Base-by-base conservation (phyloP, 768 basidiomycete species). In the Daedalea quercina region DNA sequence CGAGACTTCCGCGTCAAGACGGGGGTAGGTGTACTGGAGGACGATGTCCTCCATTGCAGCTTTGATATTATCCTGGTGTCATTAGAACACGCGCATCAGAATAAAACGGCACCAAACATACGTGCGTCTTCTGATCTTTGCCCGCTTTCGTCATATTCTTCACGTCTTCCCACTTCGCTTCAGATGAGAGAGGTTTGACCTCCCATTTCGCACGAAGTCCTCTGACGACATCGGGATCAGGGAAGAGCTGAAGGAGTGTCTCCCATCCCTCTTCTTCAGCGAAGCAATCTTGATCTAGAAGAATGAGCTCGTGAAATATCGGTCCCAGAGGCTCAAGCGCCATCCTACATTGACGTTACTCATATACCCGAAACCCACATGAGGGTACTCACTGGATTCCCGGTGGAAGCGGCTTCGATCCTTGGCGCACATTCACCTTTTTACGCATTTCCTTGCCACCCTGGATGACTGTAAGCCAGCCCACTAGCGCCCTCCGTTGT, bases 1-100 rank as follows among this genome's bases (percentile, higher is more conserved):
- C 2, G 94, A 94, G 25, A 99, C 96, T 68, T 99, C 96, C 13
- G 90, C 89, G 67, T 99, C 96, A 50, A 99, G 79, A 12, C 96
- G 84, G 1, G 95, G 95, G 69, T 98, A 99, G 0, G 90, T 95
- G 68, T 96, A 97, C 60, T 92, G 87, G 12, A 99, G 73, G 44
- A 96, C 75, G 54, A 97, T 81, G 56, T 98, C 95, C 65, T 95
- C 86, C 71, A 93, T 72, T 3, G 84, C 82, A 1, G 69, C 69
- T 50, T 58, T 69, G 40, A 80, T 57, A 25, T 54, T 59, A 24
- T 57, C 55, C 72, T 75, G 55, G 26, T 19, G 37, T 41, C 23
- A 50, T 19, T 13, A 24, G 50, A 37, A 46, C 51, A n/a, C n/a
- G n/a, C n/a, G n/a, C n/a, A n/a, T n/a, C n/a, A n/a, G n/a, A n/a